phyloP scores from a whole-genome alignment of 1,284 basidiomycete species.

The Macrocystidia cucumis region DNA sequence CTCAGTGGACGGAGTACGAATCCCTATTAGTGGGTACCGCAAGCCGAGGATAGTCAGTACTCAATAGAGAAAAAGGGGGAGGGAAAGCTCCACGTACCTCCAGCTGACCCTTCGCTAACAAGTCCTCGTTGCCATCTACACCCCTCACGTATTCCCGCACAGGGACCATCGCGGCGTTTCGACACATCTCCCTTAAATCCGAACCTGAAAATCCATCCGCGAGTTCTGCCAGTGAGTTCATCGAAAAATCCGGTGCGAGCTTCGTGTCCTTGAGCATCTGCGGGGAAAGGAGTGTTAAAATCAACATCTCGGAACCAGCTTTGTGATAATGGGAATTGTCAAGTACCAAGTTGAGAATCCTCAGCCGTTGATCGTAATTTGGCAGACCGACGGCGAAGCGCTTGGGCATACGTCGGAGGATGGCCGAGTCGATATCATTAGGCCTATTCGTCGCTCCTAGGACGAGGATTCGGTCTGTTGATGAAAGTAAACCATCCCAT shows the following conservation, averaged over 20 bases:
- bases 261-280: conserved; percentile 83
- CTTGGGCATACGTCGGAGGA: conserved; percentile 95
- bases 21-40: too few relatives aligned
- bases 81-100: conserved; percentile 48
- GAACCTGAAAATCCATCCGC: conserved; percentile 85
- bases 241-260: conserved; percentile 58
- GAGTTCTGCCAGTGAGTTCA: conserved; percentile 62
- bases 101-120: conserved; percentile 43
- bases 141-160: conserved; percentile 81
- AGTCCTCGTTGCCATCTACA: conserved; percentile 42
- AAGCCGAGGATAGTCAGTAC: not conserved
- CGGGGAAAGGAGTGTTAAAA: not conserved
- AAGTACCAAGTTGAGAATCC: conserved; percentile 80
- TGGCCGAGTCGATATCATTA: conserved; percentile 92
- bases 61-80: not conserved
- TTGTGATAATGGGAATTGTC: too few relatives aligned
- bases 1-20: conserved; percentile 69
- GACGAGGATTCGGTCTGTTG: conserved; percentile 82
- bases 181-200: conserved; percentile 92
- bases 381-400: conserved; percentile 91
- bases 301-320: not conserved
- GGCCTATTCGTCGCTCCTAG: conserved; percentile 96
- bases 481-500: conserved; percentile 95
- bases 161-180: conserved; percentile 88
- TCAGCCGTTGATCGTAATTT: conserved; percentile 73